A percentile compares a stretch with the other conserved stretches of the same genome.
These are phyloP conservation scores for Trifolium pratense DNA, from an alignment of 306 rosid species.

Conservation along the genomic window DNA sequence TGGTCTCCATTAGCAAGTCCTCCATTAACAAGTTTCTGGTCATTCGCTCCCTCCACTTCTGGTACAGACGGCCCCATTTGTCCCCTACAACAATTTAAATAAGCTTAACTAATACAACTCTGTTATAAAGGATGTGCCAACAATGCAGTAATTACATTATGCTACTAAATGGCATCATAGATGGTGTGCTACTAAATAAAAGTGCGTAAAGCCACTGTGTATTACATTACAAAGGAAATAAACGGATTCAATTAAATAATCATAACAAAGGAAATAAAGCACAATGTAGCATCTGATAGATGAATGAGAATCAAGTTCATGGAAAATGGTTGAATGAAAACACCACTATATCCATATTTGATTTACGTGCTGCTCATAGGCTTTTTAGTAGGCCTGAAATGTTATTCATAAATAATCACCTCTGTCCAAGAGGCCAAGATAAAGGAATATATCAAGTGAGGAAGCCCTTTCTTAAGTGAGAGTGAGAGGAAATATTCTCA, in stretches of 20 bases:
- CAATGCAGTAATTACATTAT: background rate
- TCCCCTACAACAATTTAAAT: conserved; percentile 44
- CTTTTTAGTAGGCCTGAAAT: too few species aligned
- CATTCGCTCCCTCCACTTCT: conserved; percentile 32
- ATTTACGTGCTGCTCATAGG: background rate
- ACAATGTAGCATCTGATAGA: background rate
- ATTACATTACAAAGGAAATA: background rate
- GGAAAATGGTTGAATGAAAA: background rate
- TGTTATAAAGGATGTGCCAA: background rate
- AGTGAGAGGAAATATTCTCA: too few species aligned
- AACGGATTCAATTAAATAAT: background rate
- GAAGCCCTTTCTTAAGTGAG: too few species aligned
- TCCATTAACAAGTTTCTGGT: conserved; percentile 45
- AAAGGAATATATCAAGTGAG: too few species aligned
- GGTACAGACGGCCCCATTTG: conserved; percentile 47
- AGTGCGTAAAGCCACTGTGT: background rate
- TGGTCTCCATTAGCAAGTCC: conserved; percentile 13
- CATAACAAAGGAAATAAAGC: conserved; percentile 2
- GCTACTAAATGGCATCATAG: conserved; percentile 14
- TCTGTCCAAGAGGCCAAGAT: too few species aligned
- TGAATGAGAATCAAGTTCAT: background rate
- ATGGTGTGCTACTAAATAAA: conserved; percentile 4
- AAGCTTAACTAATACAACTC: conserved; percentile 8
- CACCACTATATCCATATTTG: background rate
- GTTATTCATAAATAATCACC: too few species aligned